A percentile compares a stretch with the other conserved stretches of the same genome.
Conservation (phyloP, 2,329 filamentous ascomycete genomes). For the Venturia pyrina region DNA sequence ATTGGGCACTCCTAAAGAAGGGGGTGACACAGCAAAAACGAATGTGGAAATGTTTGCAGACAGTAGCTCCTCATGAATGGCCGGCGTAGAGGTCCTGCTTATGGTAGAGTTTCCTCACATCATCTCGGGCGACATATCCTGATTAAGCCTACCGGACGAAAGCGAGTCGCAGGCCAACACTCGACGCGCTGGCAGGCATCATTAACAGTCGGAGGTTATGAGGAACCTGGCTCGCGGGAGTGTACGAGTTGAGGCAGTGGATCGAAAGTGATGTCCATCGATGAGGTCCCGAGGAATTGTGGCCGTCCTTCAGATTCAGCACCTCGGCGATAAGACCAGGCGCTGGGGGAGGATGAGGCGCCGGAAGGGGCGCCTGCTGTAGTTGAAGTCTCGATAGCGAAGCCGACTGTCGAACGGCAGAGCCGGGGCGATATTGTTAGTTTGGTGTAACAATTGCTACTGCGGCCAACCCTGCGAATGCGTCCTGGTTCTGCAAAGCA, state of each 20-base stretch:
- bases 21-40: slow-evolving; percentile 1
- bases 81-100: not conserved
- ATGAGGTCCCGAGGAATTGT: not conserved
- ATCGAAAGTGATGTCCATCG: not conserved
- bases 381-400: not conserved
- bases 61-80: not conserved
- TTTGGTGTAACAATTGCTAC: not conserved
- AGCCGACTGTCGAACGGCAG: not conserved
- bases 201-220: not conserved
- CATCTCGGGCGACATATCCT: not conserved
- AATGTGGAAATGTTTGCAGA: not conserved
- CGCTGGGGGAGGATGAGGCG: not conserved
- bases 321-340: not conserved
- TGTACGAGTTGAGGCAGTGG: not conserved
- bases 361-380: not conserved
- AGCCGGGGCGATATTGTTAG: not conserved
- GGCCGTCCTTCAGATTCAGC: too few relatives aligned
- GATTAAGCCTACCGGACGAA: not conserved
- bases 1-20: slow-evolving; percentile 2
- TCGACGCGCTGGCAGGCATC: too few relatives aligned
- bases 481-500: not conserved
- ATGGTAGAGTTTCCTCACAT: not conserved
- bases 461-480: not conserved
- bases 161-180: not conserved
- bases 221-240: not conserved